Evolutionary conservation across 345 rosid species (phyloP), one percentile per base, ranked within the genome.

Genomic region (Eucalyptus melliodora): DNA sequence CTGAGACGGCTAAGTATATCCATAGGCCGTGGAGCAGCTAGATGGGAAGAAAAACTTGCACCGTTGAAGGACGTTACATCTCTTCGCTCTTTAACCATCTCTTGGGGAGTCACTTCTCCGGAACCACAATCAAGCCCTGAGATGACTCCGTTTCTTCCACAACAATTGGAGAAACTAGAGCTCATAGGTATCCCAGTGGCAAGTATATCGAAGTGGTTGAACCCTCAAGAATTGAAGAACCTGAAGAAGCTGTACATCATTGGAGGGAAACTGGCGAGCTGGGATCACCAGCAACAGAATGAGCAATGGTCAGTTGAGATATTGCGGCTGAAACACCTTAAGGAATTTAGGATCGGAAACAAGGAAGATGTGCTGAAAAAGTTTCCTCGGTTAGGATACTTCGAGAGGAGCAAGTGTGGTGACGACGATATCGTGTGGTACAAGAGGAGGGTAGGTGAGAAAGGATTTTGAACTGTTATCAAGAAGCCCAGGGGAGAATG

Each of bases 1-100:
- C 87, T 91, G 51, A 60, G 69, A 60, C 4, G 69, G 16, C 31
- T 60, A 3, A 86, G 88, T 90, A 67, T 86, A 40, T 49, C 16
- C 86, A 86, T 55, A 53, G 6, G 31, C 37, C 47, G 87, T 9
- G 86, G 60, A 50, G 88, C 88, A 87, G 67, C 93, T 93, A 31
- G n/a, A 92, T 47, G 92, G 93, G 89, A 95, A 89, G 88, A 92
- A 91, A 16, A 93, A 50, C 14, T 90, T 23, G 9, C 0, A 4
- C 1, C 9, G 15, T 44, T 90, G 56, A n/a, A 42, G 82, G 10
- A 1, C 6, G 40, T 88, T n/a, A 0, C 6, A 23, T 45, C 60
- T 27, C 91, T 90, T 69, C 2, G n/a, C n/a, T 47, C 87, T 67
- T 16, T 90, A n/a, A 90, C 91, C 13, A 67, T 90, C 9, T 62